Evolutionary conservation across 257 asterid genomes (phyloP).

Genomic region (Fraxinus cuspidata): DNA sequence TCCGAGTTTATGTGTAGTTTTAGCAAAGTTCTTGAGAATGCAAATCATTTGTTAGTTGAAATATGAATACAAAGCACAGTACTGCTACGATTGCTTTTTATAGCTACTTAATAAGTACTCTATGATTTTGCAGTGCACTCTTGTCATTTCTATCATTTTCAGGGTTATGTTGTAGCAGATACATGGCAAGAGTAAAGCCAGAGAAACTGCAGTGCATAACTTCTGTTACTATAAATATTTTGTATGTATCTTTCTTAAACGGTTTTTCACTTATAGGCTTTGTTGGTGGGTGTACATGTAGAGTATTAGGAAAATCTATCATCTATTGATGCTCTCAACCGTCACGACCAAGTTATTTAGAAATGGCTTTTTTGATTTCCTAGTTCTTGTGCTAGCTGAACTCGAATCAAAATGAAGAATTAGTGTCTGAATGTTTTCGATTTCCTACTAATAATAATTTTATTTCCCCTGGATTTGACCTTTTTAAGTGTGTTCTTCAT

Average conservation of each 20-base stretch:
- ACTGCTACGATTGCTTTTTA: not conserved
- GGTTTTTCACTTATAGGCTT: not conserved
- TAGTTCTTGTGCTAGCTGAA: not conserved
- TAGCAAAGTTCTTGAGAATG: conserved; percentile 7
- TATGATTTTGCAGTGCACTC: not conserved
- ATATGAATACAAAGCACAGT: conserved; percentile 1
- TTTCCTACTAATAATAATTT: not conserved
- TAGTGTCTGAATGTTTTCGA: not conserved
- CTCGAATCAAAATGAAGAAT: not conserved
- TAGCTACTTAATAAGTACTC: not conserved
- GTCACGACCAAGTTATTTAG: not conserved
- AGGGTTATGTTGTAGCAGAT: no score
- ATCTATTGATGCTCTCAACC: not conserved
- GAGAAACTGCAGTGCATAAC: not conserved
- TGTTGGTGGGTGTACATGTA: not conserved
- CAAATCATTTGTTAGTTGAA: not conserved
- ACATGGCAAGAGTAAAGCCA: not conserved
- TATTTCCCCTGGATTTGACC: not conserved
- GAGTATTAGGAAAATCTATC: not conserved
- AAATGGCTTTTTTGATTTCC: not conserved
- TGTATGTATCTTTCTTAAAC: not conserved
- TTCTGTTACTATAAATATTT: not conserved
- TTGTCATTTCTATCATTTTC: not conserved
- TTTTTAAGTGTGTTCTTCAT: not conserved
- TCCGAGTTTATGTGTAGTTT: conserved; percentile 1